phyloP scores from a whole-genome alignment of 345 rosid genomes.

The Aegle marmelos region DNA sequence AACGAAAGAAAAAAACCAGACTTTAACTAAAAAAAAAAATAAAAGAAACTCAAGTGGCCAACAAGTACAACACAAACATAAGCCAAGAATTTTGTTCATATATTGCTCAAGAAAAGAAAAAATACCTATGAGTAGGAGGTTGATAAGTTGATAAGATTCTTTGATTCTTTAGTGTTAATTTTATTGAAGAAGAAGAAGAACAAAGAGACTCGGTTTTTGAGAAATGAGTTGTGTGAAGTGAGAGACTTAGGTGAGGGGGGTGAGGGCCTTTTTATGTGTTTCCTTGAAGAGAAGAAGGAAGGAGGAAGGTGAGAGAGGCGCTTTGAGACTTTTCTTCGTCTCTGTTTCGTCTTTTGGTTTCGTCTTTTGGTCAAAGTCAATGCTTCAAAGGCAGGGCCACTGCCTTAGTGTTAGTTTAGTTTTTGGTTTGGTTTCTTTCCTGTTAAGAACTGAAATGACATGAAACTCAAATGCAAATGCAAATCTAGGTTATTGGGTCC shows the following conservation, averaged over 20 bases:
- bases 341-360: constrained; percentile 23
- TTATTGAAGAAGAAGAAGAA: not conserved
- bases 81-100: not conserved
- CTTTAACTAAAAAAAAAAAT: not conserved
- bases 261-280: constrained; percentile 27
- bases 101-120: not conserved
- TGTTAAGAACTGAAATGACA: not conserved
- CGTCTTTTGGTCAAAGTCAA: constrained; percentile 57
- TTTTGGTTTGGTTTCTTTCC: not conserved
- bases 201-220: not conserved
- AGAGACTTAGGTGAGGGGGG: constrained; percentile 17
- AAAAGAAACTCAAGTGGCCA: not conserved
- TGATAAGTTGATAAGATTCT: not conserved
- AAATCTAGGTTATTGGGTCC: not conserved
- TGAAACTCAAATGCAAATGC: constrained; percentile 9
- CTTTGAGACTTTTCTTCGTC: constrained; percentile 45
- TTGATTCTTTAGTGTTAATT: not conserved
- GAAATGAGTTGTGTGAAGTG: constrained; percentile 9
- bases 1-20: not conserved
- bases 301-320: constrained; percentile 44
- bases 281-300: constrained; percentile 41
- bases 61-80: not conserved
- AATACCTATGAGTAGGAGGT: constrained; percentile 20
- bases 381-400: constrained; percentile 32
- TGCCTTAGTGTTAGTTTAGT: not conserved